Evolutionary conservation across 2,329 filamentous ascomycete genomes (phyloP).

Genomic region (Oidium heveae): DNA sequence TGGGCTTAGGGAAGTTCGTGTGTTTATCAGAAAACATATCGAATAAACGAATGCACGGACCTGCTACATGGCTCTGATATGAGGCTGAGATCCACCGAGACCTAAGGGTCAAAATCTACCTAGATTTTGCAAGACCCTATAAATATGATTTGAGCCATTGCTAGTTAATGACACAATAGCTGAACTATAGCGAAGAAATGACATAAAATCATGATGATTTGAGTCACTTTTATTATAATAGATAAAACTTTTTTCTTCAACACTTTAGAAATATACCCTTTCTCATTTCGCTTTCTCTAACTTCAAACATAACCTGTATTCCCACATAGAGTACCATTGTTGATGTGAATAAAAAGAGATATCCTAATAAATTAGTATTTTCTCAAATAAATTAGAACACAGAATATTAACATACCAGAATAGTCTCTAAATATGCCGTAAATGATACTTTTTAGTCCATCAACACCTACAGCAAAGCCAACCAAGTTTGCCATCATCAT

Average conservation of each 20-base stretch:
- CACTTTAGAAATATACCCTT: constrained; percentile 67
- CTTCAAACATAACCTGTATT: constrained; percentile 89
- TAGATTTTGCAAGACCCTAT: too few species aligned
- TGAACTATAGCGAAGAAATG: too few species aligned
- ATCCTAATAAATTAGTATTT: constrained; percentile 22
- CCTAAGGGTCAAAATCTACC: too few species aligned
- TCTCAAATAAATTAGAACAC: neutral
- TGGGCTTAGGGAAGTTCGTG: too few species aligned
- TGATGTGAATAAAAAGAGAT: constrained; percentile 46
- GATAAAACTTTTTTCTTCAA: neutral
- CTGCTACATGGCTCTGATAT: too few species aligned
- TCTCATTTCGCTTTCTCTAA: constrained; percentile 61
- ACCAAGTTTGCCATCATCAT: constrained; percentile 93
- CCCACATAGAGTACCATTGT: constrained; percentile 60
- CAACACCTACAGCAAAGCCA: constrained; percentile 77
- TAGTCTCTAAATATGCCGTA: constrained; percentile 51
- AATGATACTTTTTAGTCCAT: constrained; percentile 58
- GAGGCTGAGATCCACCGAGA: too few species aligned
- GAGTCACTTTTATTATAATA: too few species aligned
- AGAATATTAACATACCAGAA: constrained; percentile 24
- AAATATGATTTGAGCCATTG: too few species aligned
- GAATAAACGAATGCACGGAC: too few species aligned
- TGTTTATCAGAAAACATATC: too few species aligned
- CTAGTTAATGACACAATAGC: too few species aligned
- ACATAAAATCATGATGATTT: too few species aligned